Evolutionary conservation across 129 eudicot genomes (phyloP).

Genomic region (Flaveria trinervia): DNA sequence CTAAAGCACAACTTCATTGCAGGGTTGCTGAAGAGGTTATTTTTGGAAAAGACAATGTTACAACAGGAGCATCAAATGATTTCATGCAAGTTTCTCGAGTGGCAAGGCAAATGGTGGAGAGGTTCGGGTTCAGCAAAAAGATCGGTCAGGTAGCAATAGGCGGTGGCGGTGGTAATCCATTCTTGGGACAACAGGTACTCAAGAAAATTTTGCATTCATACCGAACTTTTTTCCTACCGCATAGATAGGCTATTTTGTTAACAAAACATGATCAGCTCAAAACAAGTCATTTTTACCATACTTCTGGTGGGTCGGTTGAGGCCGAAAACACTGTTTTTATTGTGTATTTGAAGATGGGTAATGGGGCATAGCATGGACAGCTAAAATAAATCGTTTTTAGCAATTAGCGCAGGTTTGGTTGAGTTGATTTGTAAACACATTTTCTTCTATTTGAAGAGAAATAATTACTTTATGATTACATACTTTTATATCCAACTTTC

Average conservation of each 20-base stretch:
- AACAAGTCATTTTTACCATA: not conserved
- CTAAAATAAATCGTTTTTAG: no score
- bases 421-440: no score
- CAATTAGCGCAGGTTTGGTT: no score
- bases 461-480: no score
- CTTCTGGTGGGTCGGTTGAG: not conserved
- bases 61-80: slow-evolving; percentile 96
- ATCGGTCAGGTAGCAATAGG: slow-evolving; percentile 95
- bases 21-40: slow-evolving; percentile 97
- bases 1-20: slow-evolving; percentile 15
- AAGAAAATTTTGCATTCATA: not conserved
- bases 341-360: no score
- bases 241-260: not conserved
- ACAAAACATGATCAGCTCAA: not conserved
- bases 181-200: slow-evolving; percentile 83
- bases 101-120: slow-evolving; percentile 98
- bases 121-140: slow-evolving; percentile 97
- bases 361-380: no score
- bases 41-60: slow-evolving; percentile 82
- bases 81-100: slow-evolving; percentile 98
- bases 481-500: no score
- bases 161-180: slow-evolving; percentile 94
- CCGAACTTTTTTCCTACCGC: not conserved
- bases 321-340: not conserved
- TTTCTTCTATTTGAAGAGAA: no score